Percentiles rank a stretch among this genome's conserved stretches.
Evolutionary conservation across 2,329 filamentous ascomycete genomes (phyloP).

Genomic region (Colletotrichum coccodes): DNA sequence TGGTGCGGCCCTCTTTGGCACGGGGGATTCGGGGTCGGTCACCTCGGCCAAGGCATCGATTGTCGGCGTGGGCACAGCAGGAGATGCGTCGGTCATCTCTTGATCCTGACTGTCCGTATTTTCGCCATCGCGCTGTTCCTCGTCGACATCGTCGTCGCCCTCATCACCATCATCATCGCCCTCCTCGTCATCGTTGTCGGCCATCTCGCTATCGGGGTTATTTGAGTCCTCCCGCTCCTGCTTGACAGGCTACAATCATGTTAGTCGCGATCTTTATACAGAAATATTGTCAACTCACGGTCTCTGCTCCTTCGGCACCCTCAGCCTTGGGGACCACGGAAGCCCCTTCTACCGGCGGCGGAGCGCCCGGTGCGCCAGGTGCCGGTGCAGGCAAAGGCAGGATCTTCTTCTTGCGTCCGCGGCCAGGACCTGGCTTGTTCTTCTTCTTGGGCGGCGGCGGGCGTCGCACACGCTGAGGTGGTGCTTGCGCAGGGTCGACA

Average conservation of each 20-base stretch:
- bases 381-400: conserved; percentile 50
- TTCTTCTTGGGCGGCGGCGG: conserved; percentile 85
- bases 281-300: conserved; percentile 12
- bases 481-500: conserved; percentile 58
- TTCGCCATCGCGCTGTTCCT: conserved; percentile 53
- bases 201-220: conserved; percentile 64
- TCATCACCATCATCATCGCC: conserved; percentile 59
- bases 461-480: conserved; percentile 64
- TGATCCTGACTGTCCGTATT: conserved; percentile 38
- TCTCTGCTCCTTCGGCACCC: conserved; percentile 22
- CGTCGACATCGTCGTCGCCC: conserved; percentile 57
- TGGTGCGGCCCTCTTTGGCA: conserved; percentile 2
- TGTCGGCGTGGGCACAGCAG: conserved; percentile 38
- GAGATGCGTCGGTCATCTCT: conserved; percentile 47
- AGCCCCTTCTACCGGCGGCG: conserved; percentile 43
- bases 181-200: conserved; percentile 61
- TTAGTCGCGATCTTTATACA: conserved; percentile 34
- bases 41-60: conserved; percentile 38
- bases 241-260: conserved; percentile 47
- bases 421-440: conserved; percentile 77
- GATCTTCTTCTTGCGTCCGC: conserved; percentile 84
- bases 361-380: conserved; percentile 47
- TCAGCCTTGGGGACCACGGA: conserved; percentile 30
- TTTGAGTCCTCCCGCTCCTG: conserved; percentile 55
- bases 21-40: conserved; percentile 29